Conservation (phyloP, 495 filamentous ascomycete species). For the Neurospora sp. region DNA sequence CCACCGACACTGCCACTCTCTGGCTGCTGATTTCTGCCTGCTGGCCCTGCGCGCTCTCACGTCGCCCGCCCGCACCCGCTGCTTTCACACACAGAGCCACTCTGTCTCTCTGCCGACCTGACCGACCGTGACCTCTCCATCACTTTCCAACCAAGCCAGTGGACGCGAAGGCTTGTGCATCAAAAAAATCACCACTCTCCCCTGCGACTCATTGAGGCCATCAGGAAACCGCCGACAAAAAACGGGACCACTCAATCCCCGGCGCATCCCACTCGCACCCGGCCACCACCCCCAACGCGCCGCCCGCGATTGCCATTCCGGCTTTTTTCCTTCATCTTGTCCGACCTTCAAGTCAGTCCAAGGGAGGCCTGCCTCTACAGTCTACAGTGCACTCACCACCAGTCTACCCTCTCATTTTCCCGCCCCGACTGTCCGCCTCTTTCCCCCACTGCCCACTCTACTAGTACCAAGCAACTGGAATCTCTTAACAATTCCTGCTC, state of each 20-base stretch:
- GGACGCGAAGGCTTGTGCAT: conserved; percentile 37
- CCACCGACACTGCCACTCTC: background rate
- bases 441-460: conserved; percentile 2
- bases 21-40: background rate
- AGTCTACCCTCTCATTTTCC: conserved; percentile 9
- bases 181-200: conserved; percentile 45
- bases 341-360: background rate
- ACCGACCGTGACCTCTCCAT: conserved; percentile 39
- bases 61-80: background rate
- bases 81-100: background rate
- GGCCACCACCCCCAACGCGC: conserved; percentile 16
- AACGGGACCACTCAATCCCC: conserved; percentile 31
- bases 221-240: conserved; percentile 33
- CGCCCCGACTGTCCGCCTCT: conserved; percentile 8
- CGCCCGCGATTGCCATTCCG: conserved; percentile 14
- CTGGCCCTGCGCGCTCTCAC: background rate
- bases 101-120: background rate
- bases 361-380: background rate
- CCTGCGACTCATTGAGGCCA: conserved; percentile 40
- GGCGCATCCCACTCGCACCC: conserved; percentile 17
- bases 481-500: background rate
- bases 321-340: background rate
- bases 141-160: conserved; percentile 18
- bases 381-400: conserved; percentile 20
- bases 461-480: background rate